Conservation (phyloP, 2,329 filamentous ascomycete species). For the Ampelomyces quisqualis region DNA sequence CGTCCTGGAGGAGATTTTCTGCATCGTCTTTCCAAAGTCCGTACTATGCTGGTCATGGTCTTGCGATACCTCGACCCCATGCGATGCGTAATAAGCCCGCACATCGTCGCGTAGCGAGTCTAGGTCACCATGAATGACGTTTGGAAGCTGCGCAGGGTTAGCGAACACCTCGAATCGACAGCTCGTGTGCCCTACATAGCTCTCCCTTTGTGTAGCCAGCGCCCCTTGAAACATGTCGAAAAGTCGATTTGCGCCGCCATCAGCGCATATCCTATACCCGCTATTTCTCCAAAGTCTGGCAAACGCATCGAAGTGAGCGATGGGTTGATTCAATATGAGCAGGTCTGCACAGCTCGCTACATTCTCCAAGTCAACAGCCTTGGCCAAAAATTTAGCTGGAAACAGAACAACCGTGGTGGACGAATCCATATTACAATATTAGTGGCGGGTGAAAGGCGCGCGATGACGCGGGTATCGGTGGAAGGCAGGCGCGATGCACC, state of each 20-base stretch:
- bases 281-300: constrained; percentile 55
- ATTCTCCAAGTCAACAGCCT: constrained; percentile 17
- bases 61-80: constrained; percentile 63
- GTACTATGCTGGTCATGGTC: constrained; percentile 83
- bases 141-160: constrained; percentile 36
- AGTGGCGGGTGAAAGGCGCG: background rate
- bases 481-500: constrained; percentile 8
- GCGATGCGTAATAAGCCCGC: constrained; percentile 64
- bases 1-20: constrained; percentile 56
- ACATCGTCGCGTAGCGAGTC: constrained; percentile 73
- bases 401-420: constrained; percentile 17
- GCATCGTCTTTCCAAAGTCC: constrained; percentile 81
- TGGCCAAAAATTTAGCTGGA: constrained; percentile 32
- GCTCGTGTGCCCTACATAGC: constrained; percentile 31
- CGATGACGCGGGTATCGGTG: constrained; percentile 2
- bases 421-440: constrained; percentile 13
- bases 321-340: constrained; percentile 50
- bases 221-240: constrained; percentile 50
- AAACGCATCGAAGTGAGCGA: constrained; percentile 53
- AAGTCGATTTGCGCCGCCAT: constrained; percentile 85
- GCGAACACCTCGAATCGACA: constrained; percentile 1
- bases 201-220: constrained; percentile 19
- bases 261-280: constrained; percentile 72
- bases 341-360: constrained; percentile 36
- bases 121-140: constrained; percentile 83